A percentile compares a stretch with the other conserved stretches of the same genome.
These are phyloP conservation scores for Helichrysum umbraculigerum DNA, from an alignment of 129 eudicot species.

Conservation along the genomic window DNA sequence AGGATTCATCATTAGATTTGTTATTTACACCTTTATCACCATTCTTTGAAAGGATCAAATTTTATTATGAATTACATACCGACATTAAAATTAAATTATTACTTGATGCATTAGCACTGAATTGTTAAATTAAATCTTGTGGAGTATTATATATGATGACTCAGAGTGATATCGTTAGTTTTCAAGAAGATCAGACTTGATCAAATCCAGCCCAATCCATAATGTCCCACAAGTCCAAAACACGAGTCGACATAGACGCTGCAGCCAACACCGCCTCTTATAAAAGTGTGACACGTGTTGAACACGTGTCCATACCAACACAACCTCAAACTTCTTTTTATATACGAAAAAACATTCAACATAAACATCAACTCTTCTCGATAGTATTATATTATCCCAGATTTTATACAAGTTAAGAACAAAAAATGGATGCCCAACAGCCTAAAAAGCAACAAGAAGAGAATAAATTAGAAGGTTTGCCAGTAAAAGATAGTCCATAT, in stretches of 20 bases:
- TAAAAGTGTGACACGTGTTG: slow-evolving; percentile 24
- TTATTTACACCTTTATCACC: no score
- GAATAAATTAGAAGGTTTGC: slow-evolving; percentile 40
- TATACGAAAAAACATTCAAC: background rate
- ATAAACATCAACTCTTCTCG: background rate
- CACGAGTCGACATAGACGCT: slow-evolving; percentile 15
- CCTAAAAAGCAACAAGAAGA: slow-evolving; percentile 16
- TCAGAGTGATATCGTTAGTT: background rate
- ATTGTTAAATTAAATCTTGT: no score
- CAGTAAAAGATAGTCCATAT: slow-evolving; percentile 62
- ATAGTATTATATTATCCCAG: background rate
- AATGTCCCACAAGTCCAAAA: slow-evolving; percentile 12
- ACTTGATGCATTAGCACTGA: background rate
- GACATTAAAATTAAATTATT: no score
- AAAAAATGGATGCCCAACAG: slow-evolving; percentile 35
- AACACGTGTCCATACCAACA: slow-evolving; percentile 16
- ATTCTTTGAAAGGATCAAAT: no score
- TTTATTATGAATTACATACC: no score
- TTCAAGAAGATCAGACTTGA: background rate
- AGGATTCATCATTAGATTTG: no score
- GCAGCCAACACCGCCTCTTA: slow-evolving; percentile 31
- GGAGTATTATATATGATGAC: no score
- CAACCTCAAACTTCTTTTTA: background rate
- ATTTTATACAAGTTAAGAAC: background rate
- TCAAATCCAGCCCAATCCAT: background rate